Evolutionary conservation across 2,329 filamentous ascomycete genomes (phyloP).

Genomic region (Penicillium expansum): DNA sequence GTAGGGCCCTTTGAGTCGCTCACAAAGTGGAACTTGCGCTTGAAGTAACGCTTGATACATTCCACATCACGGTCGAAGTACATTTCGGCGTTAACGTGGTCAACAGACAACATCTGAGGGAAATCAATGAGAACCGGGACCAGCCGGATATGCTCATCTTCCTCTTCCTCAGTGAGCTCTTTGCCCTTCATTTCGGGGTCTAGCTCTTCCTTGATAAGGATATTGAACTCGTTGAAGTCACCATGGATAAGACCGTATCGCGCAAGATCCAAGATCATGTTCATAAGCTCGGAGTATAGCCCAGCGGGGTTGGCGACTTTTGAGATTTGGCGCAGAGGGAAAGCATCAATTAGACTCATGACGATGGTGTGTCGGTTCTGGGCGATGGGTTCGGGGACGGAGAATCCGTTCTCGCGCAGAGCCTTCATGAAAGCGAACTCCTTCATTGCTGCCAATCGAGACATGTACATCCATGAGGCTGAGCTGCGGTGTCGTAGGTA

Average conservation of each 20-base stretch:
- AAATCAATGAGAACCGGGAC: slow-evolving; percentile 93
- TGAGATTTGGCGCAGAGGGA: slow-evolving; percentile 84
- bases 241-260: slow-evolving; percentile 90
- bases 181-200: slow-evolving; percentile 37
- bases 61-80: slow-evolving; percentile 96
- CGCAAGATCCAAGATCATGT: slow-evolving; percentile 78
- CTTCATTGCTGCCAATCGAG: slow-evolving; percentile 84
- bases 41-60: slow-evolving; percentile 93
- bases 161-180: slow-evolving; percentile 33
- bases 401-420: slow-evolving; percentile 77
- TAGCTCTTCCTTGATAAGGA: slow-evolving; percentile 77
- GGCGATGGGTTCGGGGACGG: slow-evolving; percentile 80
- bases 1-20: slow-evolving; percentile 79
- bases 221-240: slow-evolving; percentile 99
- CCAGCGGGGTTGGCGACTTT: slow-evolving; percentile 75
- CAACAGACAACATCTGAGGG: slow-evolving; percentile 95
- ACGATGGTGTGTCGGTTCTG: slow-evolving; percentile 95
- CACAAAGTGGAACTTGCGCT: slow-evolving; percentile 81
- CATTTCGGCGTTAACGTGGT: slow-evolving; percentile 89
- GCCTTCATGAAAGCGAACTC: slow-evolving; percentile 94
- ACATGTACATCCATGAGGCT: slow-evolving; percentile 98
- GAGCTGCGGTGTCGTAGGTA: slow-evolving; percentile 80
- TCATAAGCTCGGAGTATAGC: slow-evolving; percentile 90
- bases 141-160: slow-evolving; percentile 51
- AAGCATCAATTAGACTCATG: slow-evolving; percentile 91